Conservation (phyloP, 805 yeast genomes). For the Wickerhamomyces silvicola region DNA sequence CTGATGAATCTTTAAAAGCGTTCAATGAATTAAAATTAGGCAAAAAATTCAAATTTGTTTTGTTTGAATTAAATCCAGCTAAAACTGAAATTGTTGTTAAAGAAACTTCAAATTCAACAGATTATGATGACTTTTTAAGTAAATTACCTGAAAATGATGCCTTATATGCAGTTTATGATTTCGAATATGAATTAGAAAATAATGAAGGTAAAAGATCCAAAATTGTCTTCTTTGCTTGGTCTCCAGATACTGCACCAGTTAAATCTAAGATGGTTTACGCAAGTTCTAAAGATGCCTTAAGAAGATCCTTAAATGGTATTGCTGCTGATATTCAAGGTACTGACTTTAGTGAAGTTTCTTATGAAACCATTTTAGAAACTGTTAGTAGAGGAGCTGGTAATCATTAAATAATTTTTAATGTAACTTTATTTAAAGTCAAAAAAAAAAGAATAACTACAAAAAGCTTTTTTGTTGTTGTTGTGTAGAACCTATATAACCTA, state of each 20-base stretch:
- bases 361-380: slow-evolving; percentile 84
- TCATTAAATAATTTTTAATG: too few relatives aligned
- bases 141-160: slow-evolving; percentile 94
- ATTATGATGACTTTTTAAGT: slow-evolving; percentile 82
- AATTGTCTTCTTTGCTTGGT: slow-evolving; percentile 76
- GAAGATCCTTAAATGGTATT: slow-evolving; percentile 95
- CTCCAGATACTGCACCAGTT: slow-evolving; percentile 96
- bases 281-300: slow-evolving; percentile 94
- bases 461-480: too few relatives aligned
- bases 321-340: slow-evolving; percentile 96
- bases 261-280: slow-evolving; percentile 98
- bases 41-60: slow-evolving; percentile 77
- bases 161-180: slow-evolving; percentile 94
- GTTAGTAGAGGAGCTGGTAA: slow-evolving; percentile 47
- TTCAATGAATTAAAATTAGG: slow-evolving; percentile 96
- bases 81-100: slow-evolving; percentile 91
- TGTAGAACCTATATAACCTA: too few relatives aligned
- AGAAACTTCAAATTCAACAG: slow-evolving; percentile 65
- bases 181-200: slow-evolving; percentile 83
- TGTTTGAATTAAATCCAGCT: slow-evolving; percentile 73
- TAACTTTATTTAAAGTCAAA: too few relatives aligned
- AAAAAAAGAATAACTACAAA: too few relatives aligned
- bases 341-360: slow-evolving; percentile 93
- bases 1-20: slow-evolving; percentile 87
- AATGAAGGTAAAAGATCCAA: slow-evolving; percentile 93